Conservation (phyloP, 2,329 filamentous ascomycete genomes). For the Penicillium hordei region DNA sequence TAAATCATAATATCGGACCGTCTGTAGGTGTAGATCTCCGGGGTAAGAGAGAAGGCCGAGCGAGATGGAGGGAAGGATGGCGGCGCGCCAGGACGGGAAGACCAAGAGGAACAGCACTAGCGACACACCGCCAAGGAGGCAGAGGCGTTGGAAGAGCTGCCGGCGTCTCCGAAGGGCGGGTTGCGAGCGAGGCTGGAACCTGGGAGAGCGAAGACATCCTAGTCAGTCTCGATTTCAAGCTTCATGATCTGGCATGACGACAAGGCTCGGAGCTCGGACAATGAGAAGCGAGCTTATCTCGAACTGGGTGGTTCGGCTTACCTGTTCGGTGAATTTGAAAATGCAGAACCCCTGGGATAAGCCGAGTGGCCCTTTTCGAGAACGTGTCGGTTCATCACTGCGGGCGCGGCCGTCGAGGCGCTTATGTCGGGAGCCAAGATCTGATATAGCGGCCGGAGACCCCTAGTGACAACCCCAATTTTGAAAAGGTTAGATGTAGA, state of each 20-base stretch:
- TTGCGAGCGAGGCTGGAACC: conserved; percentile 81
- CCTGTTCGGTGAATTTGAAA: conserved; percentile 88
- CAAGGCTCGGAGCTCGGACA: not conserved
- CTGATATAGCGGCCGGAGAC: not conserved
- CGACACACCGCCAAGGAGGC: conserved; percentile 55
- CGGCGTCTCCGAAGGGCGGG: conserved; percentile 71
- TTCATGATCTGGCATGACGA: conserved; percentile 1
- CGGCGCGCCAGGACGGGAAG: conserved; percentile 70
- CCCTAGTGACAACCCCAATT: conserved; percentile 10
- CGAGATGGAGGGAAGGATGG: conserved; percentile 62
- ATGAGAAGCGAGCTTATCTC: not conserved
- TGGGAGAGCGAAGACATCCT: conserved; percentile 37
- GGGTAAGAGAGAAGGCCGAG: conserved; percentile 67
- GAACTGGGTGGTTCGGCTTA: conserved; percentile 44
- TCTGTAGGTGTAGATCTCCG: conserved; percentile 80
- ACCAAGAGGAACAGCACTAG: conserved; percentile 67
- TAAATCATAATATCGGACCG: conserved; percentile 94
- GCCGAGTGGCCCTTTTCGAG: conserved; percentile 72
- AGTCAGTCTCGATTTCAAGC: conserved; percentile 10
- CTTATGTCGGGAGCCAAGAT: conserved; percentile 21
- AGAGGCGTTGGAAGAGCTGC: conserved; percentile 69
- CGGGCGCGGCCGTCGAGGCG: conserved; percentile 27
- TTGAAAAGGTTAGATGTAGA: conserved; percentile 12
- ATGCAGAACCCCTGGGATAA: conserved; percentile 72
- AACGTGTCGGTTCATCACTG: conserved; percentile 83